Evolutionary conservation across 257 asterid genomes (phyloP).

Genomic region (Osmanthus fragrans): DNA sequence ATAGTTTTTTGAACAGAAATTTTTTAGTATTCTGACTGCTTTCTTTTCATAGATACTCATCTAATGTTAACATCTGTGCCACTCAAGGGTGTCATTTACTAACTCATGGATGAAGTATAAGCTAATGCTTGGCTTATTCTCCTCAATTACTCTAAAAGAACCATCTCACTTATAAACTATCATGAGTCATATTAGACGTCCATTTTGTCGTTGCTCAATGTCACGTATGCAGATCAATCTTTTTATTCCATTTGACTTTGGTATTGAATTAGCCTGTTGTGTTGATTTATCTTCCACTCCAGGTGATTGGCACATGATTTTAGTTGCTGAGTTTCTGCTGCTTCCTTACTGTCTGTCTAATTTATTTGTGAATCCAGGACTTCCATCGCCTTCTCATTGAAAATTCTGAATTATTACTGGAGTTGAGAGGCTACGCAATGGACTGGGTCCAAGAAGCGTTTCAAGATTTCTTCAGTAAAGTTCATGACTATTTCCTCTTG

Average conservation of each 20-base stretch:
- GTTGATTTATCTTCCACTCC: constrained; percentile 18
- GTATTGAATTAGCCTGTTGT: constrained; percentile 1
- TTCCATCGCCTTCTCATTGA: constrained; percentile 77
- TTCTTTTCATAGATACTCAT: too few relatives aligned
- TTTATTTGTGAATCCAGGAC: constrained; percentile 53
- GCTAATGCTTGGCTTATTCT: not conserved
- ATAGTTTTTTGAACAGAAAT: too few relatives aligned
- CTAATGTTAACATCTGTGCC: not conserved
- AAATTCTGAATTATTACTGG: constrained; percentile 55
- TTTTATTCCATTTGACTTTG: not conserved
- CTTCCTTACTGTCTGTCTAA: constrained; percentile 23
- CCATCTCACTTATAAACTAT: not conserved
- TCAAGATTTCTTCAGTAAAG: constrained; percentile 84
- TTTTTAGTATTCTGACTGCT: too few relatives aligned
- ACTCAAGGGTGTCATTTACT: not conserved
- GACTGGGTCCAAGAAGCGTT: constrained; percentile 92
- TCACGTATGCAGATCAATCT: not conserved
- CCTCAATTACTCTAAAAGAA: not conserved
- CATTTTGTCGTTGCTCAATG: constrained; percentile 2
- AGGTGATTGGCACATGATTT: not conserved
- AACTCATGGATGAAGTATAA: not conserved
- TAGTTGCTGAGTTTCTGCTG: constrained; percentile 8
- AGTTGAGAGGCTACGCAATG: constrained; percentile 62
- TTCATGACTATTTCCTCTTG: constrained; percentile 62
- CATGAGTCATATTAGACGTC: not conserved